Base-by-base conservation (phyloP, 2,329 filamentous ascomycete species). In the Fusarium concolor region DNA sequence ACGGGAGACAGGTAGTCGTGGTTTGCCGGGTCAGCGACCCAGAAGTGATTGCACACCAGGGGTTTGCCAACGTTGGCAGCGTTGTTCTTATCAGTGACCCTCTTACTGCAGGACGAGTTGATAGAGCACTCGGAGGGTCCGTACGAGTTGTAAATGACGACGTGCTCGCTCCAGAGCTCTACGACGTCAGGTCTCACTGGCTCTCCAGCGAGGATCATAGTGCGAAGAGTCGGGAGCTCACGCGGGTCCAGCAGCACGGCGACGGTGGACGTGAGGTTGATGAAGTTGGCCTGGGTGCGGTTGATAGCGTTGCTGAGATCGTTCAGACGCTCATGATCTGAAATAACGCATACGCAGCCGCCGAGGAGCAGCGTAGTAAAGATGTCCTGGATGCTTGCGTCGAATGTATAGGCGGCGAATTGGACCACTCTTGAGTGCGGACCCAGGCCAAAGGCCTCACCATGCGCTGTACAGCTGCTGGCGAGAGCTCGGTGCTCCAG, bases 331-430 rank as follows among this genome's bases (percentile, higher is more conserved):
- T 82, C 46, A 33, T 50, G 78, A 18, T 87, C 85, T 2, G 82
- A 84, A 2, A 85, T 83, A n/a, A 87, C 82, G 67, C 84, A 85
- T 10, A 86, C 76, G 56, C 83, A 85, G 12, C 82, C 84, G 28
- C 84, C 84, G 2, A 45, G 38, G 10, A 43, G 33, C 1, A 75
- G 61, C 4, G 67, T 52, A 4, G 43, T 51, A 14, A 72, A 63
- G 2, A 61, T 39, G 5, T 71, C 62, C 1, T 44, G 33, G 5
- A 71, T 47, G 11, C 64, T 65, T 11, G 49, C 56, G 33, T 72
- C 74, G 50, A 75, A 75, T 33, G 45, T 62, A 45, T 72, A 70
- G 5, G 68, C 62, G 10, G 70, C 53, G 62, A 72, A 72, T 29
- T 72, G 56, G 43, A 56, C 67, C 11, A 71, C 55, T 35, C 70